Percentiles rank a stretch among this genome's conserved stretches.
Conservation (phyloP, 257 asterid genomes). For the Fraxinus excelsior region DNA sequence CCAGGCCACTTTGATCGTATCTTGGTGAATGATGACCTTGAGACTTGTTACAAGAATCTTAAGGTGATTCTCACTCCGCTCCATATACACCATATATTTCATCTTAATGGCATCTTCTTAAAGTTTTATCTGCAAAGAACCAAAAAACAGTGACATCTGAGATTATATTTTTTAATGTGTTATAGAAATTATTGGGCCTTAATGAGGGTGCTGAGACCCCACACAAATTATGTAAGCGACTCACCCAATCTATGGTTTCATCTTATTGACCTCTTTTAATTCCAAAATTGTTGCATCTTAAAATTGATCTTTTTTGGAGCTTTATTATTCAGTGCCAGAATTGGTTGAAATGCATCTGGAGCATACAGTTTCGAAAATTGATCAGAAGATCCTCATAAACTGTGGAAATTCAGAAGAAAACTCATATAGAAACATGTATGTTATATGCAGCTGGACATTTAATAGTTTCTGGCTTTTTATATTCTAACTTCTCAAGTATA, state of each 20-base stretch:
- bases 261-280: neutral
- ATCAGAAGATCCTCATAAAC: slow-evolving; percentile 55
- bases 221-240: slow-evolving; percentile 53
- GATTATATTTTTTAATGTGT: slow-evolving; percentile 18
- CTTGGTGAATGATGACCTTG: slow-evolving; percentile 76
- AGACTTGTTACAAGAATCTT: slow-evolving; percentile 64
- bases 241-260: neutral
- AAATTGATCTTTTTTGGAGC: slow-evolving; percentile 14
- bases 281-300: neutral
- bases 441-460: slow-evolving; percentile 18
- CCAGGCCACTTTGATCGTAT: slow-evolving; percentile 78
- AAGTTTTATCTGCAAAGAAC: neutral
- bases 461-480: neutral
- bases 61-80: slow-evolving; percentile 53
- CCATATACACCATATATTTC: neutral
- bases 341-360: slow-evolving; percentile 48
- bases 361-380: slow-evolving; percentile 50
- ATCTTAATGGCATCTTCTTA: neutral
- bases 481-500: slow-evolving; percentile 23
- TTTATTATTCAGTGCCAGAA: slow-evolving; percentile 39
- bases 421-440: slow-evolving; percentile 45
- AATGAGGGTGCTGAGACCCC: slow-evolving; percentile 35
- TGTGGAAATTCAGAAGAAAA: slow-evolving; percentile 34
- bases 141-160: slow-evolving; percentile 8
- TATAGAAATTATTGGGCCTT: slow-evolving; percentile 67